Evolutionary conservation across 306 rosid genomes (phyloP).

Genomic region (Cercis canadensis): DNA sequence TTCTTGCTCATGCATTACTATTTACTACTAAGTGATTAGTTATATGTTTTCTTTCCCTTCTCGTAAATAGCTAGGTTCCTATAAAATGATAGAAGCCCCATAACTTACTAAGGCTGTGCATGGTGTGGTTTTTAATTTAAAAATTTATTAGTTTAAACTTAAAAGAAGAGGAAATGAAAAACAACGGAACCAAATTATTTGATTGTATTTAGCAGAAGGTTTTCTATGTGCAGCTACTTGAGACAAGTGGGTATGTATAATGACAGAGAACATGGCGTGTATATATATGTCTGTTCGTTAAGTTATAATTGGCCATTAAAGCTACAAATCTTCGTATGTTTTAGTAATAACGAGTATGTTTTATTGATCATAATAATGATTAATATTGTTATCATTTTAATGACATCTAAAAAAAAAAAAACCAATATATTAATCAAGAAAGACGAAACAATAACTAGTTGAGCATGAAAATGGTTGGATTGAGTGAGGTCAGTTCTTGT

Average conservation of each 20-base stretch:
- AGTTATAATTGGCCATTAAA: not conserved
- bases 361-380: not conserved
- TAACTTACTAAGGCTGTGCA: too few species aligned
- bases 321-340: not conserved
- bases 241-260: not conserved
- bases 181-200: not conserved
- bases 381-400: not conserved
- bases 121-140: too few species aligned
- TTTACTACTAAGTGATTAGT: too few species aligned
- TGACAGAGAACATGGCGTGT: constrained; percentile 13
- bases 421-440: not conserved
- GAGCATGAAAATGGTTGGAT: not conserved
- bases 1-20: too few species aligned
- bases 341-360: too few species aligned
- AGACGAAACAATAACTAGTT: not conserved
- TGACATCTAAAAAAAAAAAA: too few species aligned
- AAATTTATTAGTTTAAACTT: too few species aligned
- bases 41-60: too few species aligned
- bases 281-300: not conserved
- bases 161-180: not conserved
- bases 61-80: too few species aligned
- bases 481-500: constrained; percentile 20
- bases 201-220: too few species aligned
- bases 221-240: constrained; percentile 27
- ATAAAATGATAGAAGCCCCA: too few species aligned